phyloP scores from a whole-genome alignment of 2,329 filamentous ascomycete species.

The Xylariaceae sp. region DNA sequence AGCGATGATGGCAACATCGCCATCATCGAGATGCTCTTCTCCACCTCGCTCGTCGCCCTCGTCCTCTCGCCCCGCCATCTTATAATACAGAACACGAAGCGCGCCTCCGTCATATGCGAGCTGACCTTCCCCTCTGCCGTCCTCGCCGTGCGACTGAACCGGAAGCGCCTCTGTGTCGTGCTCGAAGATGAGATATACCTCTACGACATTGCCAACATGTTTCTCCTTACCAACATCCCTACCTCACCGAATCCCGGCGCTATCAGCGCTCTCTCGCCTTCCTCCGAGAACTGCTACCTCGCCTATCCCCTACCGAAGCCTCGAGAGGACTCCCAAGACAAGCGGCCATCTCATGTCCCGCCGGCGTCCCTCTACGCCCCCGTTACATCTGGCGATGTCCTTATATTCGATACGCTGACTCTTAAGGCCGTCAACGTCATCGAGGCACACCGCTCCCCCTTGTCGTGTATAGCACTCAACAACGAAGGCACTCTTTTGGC shows the following conservation, averaged over 20 bases:
- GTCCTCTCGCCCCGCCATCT: conserved; percentile 86
- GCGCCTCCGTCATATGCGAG: conserved; percentile 85
- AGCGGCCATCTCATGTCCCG: conserved; percentile 73
- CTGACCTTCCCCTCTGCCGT: conserved; percentile 97
- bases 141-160: conserved; percentile 84
- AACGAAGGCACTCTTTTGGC: conserved; percentile 86
- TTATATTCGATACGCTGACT: conserved; percentile 85
- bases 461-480: conserved; percentile 87
- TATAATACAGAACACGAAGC: conserved; percentile 93
- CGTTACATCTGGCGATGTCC: conserved; percentile 82
- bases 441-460: conserved; percentile 84
- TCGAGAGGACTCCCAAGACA: conserved; percentile 50
- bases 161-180: conserved; percentile 87
- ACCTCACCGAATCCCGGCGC: conserved; percentile 90
- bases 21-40: conserved; percentile 98
- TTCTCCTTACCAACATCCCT: conserved; percentile 81
- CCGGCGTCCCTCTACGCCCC: conserved; percentile 70
- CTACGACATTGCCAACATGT: conserved; percentile 99
- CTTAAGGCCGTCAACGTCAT: conserved; percentile 92
- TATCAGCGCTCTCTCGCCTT: conserved; percentile 87
- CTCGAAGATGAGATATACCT: conserved; percentile 95
- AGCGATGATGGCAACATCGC: conserved; percentile 92
- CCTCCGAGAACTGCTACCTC: conserved; percentile 91
- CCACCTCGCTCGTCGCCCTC: conserved; percentile 88
- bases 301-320: conserved; percentile 82